Conservation (phyloP, 129 eudicot species). For the Sambucus nigra region DNA sequence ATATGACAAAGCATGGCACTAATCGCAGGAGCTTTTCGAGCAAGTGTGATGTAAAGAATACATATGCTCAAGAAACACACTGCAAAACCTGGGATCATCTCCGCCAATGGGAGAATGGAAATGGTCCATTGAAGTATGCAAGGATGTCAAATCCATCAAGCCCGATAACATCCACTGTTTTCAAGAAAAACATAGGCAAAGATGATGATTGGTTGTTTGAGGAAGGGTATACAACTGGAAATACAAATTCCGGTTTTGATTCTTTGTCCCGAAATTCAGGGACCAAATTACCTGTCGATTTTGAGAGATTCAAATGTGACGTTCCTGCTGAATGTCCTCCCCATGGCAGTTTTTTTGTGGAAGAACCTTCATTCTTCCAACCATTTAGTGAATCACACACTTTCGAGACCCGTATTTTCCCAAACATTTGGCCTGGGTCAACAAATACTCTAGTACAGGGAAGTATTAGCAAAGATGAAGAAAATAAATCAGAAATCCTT, state of each 20-base stretch:
- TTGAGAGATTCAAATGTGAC: constrained; percentile 15
- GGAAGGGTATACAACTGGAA: constrained; percentile 8
- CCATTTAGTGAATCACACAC: constrained; percentile 17
- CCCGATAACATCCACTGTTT: constrained; percentile 10
- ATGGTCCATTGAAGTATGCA: constrained; percentile 6
- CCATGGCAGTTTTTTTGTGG: constrained; percentile 20
- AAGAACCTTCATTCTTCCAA: constrained; percentile 14
- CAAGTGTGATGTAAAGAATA: constrained; percentile 10
- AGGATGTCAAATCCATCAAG: constrained; percentile 24
- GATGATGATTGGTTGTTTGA: constrained; percentile 18
- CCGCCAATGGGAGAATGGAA: constrained; percentile 12
- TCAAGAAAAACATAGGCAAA: constrained; percentile 12
- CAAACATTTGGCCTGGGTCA: constrained; percentile 7
- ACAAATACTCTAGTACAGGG: constrained; percentile 11
- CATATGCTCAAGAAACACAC: constrained; percentile 10
- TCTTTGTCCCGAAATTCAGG: constrained; percentile 21
- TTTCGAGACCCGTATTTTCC: constrained; percentile 8
- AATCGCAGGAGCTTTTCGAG: constrained; percentile 17
- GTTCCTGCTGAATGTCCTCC: constrained; percentile 10
- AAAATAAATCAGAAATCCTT: constrained; percentile 14
- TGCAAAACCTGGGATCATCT: constrained; percentile 7
- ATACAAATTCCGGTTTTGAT: constrained; percentile 16
- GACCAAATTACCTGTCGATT: constrained; percentile 10
- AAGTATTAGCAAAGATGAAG: constrained; percentile 18
- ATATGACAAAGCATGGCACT: constrained; percentile 13